phyloP scores from a whole-genome alignment of 1,284 basidiomycete species.

The Apiotrichum akiyoshidainum region DNA sequence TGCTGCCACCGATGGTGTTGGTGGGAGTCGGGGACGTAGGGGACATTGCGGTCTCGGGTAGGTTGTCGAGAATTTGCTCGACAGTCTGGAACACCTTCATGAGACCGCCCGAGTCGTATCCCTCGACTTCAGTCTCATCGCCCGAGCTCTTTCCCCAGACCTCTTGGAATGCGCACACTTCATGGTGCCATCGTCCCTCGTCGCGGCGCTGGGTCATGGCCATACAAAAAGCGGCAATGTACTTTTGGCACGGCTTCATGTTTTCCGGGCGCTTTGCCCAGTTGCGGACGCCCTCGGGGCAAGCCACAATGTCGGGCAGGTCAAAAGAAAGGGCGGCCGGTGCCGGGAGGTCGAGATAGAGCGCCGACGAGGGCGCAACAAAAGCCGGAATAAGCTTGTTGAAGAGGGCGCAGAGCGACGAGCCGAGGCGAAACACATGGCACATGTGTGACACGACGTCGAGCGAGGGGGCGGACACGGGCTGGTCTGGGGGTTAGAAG shows the following conservation, averaged over 20 bases:
- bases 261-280: conserved; percentile 63
- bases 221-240: conserved; percentile 58
- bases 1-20: conserved; percentile 10
- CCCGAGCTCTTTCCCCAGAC: conserved; percentile 85
- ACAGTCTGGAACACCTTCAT: conserved; percentile 95
- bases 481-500: conserved; percentile 36
- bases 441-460: conserved; percentile 79
- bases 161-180: conserved; percentile 62
- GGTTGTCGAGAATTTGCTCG: conserved; percentile 74
- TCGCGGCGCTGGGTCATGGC: conserved; percentile 52
- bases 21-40: conserved; percentile 47
- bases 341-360: conserved; percentile 55
- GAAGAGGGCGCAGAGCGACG: conserved; percentile 91
- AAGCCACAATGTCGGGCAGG: conserved; percentile 59
- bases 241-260: conserved; percentile 67
- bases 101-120: conserved; percentile 59
- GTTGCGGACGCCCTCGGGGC: conserved; percentile 67
- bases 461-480: conserved; percentile 45
- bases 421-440: conserved; percentile 88
- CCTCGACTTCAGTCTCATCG: conserved; percentile 33
- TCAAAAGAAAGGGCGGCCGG: conserved; percentile 42
- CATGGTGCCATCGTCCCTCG: conserved; percentile 53
- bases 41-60: conserved; percentile 66
- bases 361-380: conserved; percentile 55
- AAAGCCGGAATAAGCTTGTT: conserved; percentile 73